Evolutionary conservation across 345 rosid genomes (phyloP).

Genomic region (Citrus unshiu): DNA sequence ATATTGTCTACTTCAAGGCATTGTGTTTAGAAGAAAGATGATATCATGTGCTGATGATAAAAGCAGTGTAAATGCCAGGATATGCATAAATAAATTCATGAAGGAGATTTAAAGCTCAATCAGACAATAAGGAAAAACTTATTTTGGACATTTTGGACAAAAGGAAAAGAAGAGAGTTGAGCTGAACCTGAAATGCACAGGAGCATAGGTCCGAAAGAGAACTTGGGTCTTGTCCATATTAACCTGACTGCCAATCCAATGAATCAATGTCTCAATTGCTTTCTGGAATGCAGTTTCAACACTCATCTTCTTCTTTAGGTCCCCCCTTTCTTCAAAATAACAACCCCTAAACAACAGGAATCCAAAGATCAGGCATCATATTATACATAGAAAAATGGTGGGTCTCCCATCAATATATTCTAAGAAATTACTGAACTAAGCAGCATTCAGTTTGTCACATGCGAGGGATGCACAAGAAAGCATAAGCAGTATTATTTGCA

Average conservation of each 20-base stretch:
- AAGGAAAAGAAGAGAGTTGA: not conserved
- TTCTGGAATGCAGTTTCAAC: conserved; percentile 53
- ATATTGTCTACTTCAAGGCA: not conserved
- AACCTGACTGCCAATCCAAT: conserved; percentile 53
- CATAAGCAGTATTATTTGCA: not conserved
- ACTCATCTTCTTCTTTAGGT: conserved; percentile 58
- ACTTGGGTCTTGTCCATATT: conserved; percentile 53
- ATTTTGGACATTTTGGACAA: not conserved
- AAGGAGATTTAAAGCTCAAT: not conserved
- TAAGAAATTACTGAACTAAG: not conserved
- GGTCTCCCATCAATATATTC: not conserved
- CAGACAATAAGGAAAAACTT: not conserved
- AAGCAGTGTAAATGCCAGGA: not conserved
- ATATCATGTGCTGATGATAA: not conserved
- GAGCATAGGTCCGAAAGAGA: conserved; percentile 70
- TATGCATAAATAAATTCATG: not conserved
- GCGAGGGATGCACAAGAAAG: not conserved
- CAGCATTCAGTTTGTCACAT: not conserved
- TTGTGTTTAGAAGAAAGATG: not conserved
- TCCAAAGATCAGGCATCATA: conserved; percentile 10
- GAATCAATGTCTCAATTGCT: conserved; percentile 49
- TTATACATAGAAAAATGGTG: not conserved
- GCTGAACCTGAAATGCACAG: conserved; percentile 77
- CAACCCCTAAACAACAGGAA: conserved; percentile 46
- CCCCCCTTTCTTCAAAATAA: conserved; percentile 60